Conservation (phyloP, 148 eudicot species). For the Rhododendron ovatum region DNA sequence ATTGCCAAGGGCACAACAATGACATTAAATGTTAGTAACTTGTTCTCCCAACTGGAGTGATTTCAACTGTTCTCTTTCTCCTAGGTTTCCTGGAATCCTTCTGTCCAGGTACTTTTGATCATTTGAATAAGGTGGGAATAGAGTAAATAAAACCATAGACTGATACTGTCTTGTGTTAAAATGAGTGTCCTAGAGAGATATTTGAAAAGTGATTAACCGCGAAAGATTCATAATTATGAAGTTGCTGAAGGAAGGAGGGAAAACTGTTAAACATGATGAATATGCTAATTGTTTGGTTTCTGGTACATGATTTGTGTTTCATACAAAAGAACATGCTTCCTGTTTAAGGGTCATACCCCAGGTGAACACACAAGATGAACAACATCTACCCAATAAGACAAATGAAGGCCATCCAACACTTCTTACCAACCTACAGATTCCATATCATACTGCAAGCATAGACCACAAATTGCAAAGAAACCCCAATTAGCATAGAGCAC, state of each 20-base stretch:
- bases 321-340: neutral
- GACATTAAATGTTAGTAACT: neutral
- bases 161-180: neutral
- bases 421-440: neutral
- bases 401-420: neutral
- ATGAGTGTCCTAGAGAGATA: neutral
- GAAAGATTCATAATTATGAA: neutral
- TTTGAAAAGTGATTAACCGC: neutral
- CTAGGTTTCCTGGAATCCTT: neutral
- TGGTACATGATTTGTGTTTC: neutral
- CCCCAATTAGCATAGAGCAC: neutral
- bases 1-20: neutral
- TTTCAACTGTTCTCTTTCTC: neutral
- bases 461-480: neutral
- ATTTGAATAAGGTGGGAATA: neutral
- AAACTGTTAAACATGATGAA: neutral
- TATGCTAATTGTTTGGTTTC: neutral
- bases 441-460: neutral
- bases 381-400: neutral
- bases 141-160: too few species aligned
- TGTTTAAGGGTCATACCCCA: neutral
- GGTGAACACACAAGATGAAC: neutral
- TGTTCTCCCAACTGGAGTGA: neutral
- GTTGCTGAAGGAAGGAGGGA: neutral
- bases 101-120: neutral